These are phyloP conservation scores for Xylariales sp. DNA, from an alignment of 2,329 filamentous ascomycete genomes.

Conservation along the genomic window DNA sequence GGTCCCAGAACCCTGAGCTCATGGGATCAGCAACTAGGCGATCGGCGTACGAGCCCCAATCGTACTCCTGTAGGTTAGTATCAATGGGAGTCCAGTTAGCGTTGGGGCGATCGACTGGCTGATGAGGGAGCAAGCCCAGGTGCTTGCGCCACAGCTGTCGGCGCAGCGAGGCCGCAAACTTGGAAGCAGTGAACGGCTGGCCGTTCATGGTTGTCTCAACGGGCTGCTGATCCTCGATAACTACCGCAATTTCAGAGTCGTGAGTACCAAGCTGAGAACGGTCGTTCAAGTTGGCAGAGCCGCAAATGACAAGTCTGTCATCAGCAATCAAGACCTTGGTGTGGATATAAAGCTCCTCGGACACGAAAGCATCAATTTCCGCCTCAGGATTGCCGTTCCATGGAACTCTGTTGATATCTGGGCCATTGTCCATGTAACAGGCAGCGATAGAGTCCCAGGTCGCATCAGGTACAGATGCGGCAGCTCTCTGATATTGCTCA, in stretches of 20 bases:
- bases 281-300: conserved; percentile 89
- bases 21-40: conserved; percentile 71
- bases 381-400: conserved; percentile 52
- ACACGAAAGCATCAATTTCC: conserved; percentile 58
- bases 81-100: conserved; percentile 74
- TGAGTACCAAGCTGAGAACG: conserved; percentile 79
- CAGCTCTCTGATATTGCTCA: conserved; percentile 68
- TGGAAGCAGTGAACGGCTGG: conserved; percentile 63
- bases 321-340: conserved; percentile 87
- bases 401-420: conserved; percentile 57
- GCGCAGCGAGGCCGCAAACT: conserved; percentile 76
- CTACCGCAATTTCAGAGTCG: conserved; percentile 85
- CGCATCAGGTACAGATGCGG: conserved; percentile 45
- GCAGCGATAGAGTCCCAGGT: conserved; percentile 73
- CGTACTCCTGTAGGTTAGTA: conserved; percentile 66
- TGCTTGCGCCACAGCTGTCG: conserved; percentile 89
- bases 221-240: conserved; percentile 73
- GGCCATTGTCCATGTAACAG: conserved; percentile 79
- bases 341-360: conserved; percentile 70
- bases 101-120: conserved; percentile 62
- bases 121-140: conserved; percentile 74
- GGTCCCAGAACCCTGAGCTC: conserved; percentile 58
- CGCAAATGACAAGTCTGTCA: conserved; percentile 79
- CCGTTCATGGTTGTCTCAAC: conserved; percentile 73
- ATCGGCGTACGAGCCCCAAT: conserved; percentile 66